phyloP scores from a whole-genome alignment of 768 basidiomycete species.

The Kwoniella dendrophila region DNA sequence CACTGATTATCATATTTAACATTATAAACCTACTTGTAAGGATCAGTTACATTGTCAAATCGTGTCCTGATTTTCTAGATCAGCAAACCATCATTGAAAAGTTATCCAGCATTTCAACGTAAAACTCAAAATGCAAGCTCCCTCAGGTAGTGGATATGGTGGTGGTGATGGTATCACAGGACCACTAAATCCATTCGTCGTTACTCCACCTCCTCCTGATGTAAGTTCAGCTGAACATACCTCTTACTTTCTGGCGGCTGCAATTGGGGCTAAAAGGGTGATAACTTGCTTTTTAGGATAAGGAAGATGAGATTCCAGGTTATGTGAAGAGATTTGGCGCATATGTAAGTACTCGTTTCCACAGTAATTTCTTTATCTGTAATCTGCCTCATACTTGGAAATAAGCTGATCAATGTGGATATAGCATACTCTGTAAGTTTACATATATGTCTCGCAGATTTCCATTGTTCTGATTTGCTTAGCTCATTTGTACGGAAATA shows the following conservation, averaged over 20 bases:
- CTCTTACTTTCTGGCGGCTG: neutral
- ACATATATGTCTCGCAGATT: neutral
- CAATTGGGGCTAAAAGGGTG: neutral
- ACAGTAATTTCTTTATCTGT: no score
- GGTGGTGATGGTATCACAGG: constrained; percentile 32
- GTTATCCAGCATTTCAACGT: no score
- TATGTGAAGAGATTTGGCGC: constrained; percentile 51
- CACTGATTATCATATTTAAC: no score
- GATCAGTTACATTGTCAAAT: no score
- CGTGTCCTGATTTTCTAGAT: neutral
- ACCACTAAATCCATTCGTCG: constrained; percentile 45
- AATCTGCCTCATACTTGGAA: neutral
- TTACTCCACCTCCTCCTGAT: constrained; percentile 41
- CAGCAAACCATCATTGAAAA: neutral
- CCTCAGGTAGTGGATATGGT: constrained; percentile 16
- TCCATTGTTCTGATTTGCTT: neutral
- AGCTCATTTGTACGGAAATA: neutral
- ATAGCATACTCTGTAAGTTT: constrained; percentile 48
- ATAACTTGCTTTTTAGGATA: constrained; percentile 13
- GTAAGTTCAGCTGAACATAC: constrained; percentile 16
- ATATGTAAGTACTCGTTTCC: constrained; percentile 52
- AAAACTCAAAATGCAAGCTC: constrained; percentile 24
- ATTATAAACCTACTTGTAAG: neutral
- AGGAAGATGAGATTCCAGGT: constrained; percentile 49
- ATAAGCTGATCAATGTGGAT: neutral